Percentiles rank a stretch among this genome's conserved stretches.
These are phyloP conservation scores for Candida lessepsii DNA, from an alignment of 805 yeast genomes.

Conservation along the genomic window DNA sequence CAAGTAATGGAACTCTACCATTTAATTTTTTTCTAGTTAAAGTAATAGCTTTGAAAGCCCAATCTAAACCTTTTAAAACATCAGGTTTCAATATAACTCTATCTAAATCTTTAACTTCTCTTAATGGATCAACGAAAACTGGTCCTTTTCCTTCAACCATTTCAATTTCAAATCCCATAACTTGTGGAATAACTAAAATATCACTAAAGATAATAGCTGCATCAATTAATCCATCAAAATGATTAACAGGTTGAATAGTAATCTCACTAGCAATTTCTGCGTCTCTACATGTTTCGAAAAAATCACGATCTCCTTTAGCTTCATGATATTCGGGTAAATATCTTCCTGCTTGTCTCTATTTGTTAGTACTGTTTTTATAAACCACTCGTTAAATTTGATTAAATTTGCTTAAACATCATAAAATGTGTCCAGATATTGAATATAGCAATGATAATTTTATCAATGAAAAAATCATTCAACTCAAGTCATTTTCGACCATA, in stretches of 20 bases:
- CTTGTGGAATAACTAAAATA: slow-evolving; percentile 94
- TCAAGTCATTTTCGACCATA: no score
- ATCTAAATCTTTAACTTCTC: slow-evolving; percentile 65
- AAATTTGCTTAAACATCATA: no score
- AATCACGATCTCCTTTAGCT: slow-evolving; percentile 81
- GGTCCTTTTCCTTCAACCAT: slow-evolving; percentile 97
- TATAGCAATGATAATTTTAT: no score
- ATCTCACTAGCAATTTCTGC: slow-evolving; percentile 92
- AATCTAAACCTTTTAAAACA: slow-evolving; percentile 72
- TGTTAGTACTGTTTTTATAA: slow-evolving; percentile 6
- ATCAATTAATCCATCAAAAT: slow-evolving; percentile 83
- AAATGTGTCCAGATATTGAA: no score
- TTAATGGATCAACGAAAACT: slow-evolving; percentile 82
- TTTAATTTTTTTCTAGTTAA: slow-evolving; percentile 80
- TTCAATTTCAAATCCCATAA: slow-evolving; percentile 92
- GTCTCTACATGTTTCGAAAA: slow-evolving; percentile 92
- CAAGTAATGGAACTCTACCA: slow-evolving; percentile 92
- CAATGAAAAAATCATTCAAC: no score
- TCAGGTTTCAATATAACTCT: slow-evolving; percentile 64
- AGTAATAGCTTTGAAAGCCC: slow-evolving; percentile 95
- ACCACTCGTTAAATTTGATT: no score
- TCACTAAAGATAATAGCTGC: slow-evolving; percentile 97
- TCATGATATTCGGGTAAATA: slow-evolving; percentile 88
- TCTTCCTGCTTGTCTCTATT: slow-evolving; percentile 89
- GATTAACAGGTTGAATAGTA: slow-evolving; percentile 93